phyloP scores from a whole-genome alignment of 2,329 filamentous ascomycete genomes.

The Talaromyces sp. region DNA sequence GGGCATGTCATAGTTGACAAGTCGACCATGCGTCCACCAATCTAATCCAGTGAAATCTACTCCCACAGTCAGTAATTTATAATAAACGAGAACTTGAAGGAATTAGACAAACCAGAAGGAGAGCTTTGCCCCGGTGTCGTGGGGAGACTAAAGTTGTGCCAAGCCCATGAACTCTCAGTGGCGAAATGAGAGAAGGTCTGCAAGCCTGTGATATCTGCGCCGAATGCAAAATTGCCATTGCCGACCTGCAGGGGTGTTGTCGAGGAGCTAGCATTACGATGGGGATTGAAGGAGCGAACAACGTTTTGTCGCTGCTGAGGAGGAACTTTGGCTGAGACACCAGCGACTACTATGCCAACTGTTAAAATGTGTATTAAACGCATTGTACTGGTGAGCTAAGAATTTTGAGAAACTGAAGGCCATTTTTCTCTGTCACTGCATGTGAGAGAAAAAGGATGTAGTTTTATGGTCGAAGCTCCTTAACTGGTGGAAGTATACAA shows the following conservation, averaged over 20 bases:
- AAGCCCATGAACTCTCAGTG: slow-evolving; percentile 49
- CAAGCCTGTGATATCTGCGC: slow-evolving; percentile 46
- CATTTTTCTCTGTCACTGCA: no score
- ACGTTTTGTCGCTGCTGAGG: slow-evolving; percentile 8
- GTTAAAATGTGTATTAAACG: no score
- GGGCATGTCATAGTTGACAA: slow-evolving; percentile 49
- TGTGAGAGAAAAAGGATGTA: no score
- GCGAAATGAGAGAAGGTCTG: slow-evolving; percentile 50
- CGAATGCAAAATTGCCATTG: slow-evolving; percentile 54
- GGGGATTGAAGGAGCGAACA: slow-evolving; percentile 47
- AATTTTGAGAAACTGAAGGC: no score
- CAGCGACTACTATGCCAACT: no score
- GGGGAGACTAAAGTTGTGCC: slow-evolving; percentile 52
- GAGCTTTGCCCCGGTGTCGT: slow-evolving; percentile 34
- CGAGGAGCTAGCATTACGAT: slow-evolving; percentile 51
- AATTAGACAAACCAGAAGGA: slow-evolving; percentile 22
- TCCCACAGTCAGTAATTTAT: background rate
- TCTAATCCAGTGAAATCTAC: slow-evolving; percentile 44
- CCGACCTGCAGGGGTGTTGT: slow-evolving; percentile 57
- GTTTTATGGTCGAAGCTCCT: no score
- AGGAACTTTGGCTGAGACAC: no score
- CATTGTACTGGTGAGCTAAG: no score
- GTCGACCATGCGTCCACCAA: slow-evolving; percentile 49
- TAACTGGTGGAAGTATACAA: no score
- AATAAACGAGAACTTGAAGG: background rate